Percentiles rank a stretch among this genome's conserved stretches.
These are phyloP conservation scores for Catenaria anguillulae DNA, from an alignment of 371 early-diverging fungal species.

Conservation along the genomic window DNA sequence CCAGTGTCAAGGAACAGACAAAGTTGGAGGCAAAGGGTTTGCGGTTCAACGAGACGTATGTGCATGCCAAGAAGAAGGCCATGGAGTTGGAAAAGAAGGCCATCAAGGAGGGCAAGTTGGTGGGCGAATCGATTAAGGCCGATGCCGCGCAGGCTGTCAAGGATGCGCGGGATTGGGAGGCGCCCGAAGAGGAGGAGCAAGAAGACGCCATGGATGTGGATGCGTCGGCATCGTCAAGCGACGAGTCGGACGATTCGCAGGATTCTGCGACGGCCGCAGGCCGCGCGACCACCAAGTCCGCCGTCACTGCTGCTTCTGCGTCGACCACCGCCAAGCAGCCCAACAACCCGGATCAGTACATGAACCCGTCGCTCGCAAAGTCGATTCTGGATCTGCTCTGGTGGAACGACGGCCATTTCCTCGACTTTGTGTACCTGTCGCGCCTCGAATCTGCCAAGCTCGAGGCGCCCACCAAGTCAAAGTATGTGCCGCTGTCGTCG, in stretches of 20 bases:
- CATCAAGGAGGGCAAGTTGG: slow-evolving; percentile 31
- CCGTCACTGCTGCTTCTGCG: slow-evolving; percentile 5
- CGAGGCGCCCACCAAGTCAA: slow-evolving; percentile 20
- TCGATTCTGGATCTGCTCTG: slow-evolving; percentile 53
- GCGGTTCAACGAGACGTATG: slow-evolving; percentile 90
- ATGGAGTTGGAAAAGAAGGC: neutral
- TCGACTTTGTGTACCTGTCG: slow-evolving; percentile 42
- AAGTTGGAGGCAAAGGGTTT: slow-evolving; percentile 93
- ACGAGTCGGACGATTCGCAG: slow-evolving; percentile 88
- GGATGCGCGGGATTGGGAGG: neutral
- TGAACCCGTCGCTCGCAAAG: slow-evolving; percentile 1
- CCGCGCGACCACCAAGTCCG: neutral
- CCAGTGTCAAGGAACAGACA: slow-evolving; percentile 95
- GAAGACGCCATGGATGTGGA: slow-evolving; percentile 64
- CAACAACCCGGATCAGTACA: neutral
- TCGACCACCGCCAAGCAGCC: neutral
- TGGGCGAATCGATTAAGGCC: slow-evolving; percentile 27
- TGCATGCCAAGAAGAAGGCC: slow-evolving; percentile 17
- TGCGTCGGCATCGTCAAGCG: neutral
- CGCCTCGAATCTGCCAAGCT: slow-evolving; percentile 2
- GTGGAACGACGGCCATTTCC: slow-evolving; percentile 96
- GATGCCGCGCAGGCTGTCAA: neutral
- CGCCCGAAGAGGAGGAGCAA: neutral
- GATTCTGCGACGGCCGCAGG: slow-evolving; percentile 50
- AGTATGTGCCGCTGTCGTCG: slow-evolving; percentile 13